Evolutionary conservation across 257 asterid genomes (phyloP), one percentile per base, ranked within the genome.

Genomic region (Scutellaria minor): DNA sequence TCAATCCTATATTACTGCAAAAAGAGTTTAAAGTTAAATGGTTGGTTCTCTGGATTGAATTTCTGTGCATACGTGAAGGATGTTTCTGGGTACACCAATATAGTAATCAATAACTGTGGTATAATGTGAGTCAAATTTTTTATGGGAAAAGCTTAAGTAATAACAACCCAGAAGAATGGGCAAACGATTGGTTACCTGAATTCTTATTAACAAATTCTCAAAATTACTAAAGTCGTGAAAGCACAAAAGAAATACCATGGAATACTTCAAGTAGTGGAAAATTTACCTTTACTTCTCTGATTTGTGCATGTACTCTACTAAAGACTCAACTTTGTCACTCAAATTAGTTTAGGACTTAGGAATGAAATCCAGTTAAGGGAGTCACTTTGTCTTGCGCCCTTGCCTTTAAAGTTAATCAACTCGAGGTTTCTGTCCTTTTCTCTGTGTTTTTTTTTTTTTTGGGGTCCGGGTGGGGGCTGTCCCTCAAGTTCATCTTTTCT

Each of bases 21-120:
- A 40, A 61, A 10, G 44, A 39, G 66, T 42, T 41, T 12, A 18
- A 18, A 20, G n/a, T 35, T 11, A 15, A 39, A 64, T 15, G 44
- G 18, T 50, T 27, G 52, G 45, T 45, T 44, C 24, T 42, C 46
- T 63, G 55, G 35, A 46, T 44, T 35, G 7, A 45, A 5, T 42
- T 61, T 37, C 47, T 62, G 13, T 6, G 71, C 66, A 22, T 74
- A 6, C 45, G 51, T 42, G 11, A 18, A 40, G 44, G 53, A 68
- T 56, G 53, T n/a, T 60, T 72, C n/a, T 48, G 6, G 47, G 47
- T 46, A 22, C 10, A 64, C 27, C 65, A 52, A 55, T 18, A 2
- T 10, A 18, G 40, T 45, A 15, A 15, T 56, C 20, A 46, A 53
- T 20, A 46, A 47, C 20, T 31, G 37, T 12, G 9, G 47, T 73